Conservation (phyloP, 1,284 basidiomycete genomes). For the Hemileia vastatrix region DNA sequence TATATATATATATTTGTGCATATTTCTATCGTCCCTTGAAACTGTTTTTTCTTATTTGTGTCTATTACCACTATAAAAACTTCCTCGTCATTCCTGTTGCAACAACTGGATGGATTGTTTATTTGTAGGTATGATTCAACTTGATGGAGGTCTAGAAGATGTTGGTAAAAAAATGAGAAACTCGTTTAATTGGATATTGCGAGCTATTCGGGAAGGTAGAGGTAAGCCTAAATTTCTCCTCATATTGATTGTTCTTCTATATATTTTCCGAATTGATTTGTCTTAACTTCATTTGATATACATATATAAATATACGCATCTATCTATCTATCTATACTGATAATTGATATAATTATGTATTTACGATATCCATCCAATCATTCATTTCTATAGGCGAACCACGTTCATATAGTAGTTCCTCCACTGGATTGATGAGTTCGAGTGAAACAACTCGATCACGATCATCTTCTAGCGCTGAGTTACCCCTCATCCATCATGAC, state of each 20-base stretch:
- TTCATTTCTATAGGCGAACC: conserved; percentile 4
- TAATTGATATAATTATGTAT: no score
- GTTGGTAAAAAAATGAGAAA: conserved; percentile 33
- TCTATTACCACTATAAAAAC: no score
- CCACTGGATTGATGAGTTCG: conserved; percentile 10
- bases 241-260: neutral
- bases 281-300: neutral
- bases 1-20: no score
- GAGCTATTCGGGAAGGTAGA: conserved; percentile 34
- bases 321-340: no score
- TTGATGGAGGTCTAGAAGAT: conserved; percentile 38
- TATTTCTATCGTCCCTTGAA: no score
- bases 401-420: conserved; percentile 18
- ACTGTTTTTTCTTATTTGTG: no score
- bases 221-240: conserved; percentile 20
- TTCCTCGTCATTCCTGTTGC: no score
- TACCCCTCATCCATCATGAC: neutral
- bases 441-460: neutral
- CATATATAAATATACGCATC: no score
- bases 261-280: neutral
- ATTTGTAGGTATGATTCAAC: conserved; percentile 34
- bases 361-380: no score
- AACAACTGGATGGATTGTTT: neutral
- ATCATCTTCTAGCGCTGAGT: neutral
- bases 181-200: conserved; percentile 36